Conservation (phyloP, 2,329 filamentous ascomycete genomes). For the Teratosphaeria gauchensis region DNA sequence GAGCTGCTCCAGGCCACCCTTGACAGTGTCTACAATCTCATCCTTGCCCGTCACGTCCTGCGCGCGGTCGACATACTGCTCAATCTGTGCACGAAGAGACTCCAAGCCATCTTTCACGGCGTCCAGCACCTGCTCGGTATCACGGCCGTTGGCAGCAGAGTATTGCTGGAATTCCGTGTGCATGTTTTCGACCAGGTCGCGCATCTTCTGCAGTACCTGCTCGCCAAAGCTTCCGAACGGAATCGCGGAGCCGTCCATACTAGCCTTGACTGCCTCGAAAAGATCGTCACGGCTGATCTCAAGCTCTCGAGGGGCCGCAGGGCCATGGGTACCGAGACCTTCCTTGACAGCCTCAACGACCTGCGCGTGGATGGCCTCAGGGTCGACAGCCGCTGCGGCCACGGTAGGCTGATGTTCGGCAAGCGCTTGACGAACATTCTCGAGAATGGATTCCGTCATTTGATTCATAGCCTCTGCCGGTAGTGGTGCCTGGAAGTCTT, state of each 20-base stretch:
- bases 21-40: conserved; percentile 63
- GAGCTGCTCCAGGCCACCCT: conserved; percentile 55
- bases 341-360: conserved; percentile 50
- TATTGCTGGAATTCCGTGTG: conserved; percentile 65
- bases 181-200: conserved; percentile 51
- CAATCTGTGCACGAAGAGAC: conserved; percentile 67
- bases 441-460: conserved; percentile 73
- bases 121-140: conserved; percentile 81
- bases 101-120: conserved; percentile 82
- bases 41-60: conserved; percentile 62
- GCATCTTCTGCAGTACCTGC: conserved; percentile 50
- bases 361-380: conserved; percentile 43
- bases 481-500: conserved; percentile 66
- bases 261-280: conserved; percentile 49
- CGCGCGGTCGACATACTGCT: conserved; percentile 66
- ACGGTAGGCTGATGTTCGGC: conserved; percentile 61
- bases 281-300: conserved; percentile 43
- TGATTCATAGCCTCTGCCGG: conserved; percentile 55
- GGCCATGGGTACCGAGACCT: conserved; percentile 42
- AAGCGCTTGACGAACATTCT: conserved; percentile 74
- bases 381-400: conserved; percentile 32
- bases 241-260: conserved; percentile 44
- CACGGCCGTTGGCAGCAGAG: conserved; percentile 64
- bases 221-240: conserved; percentile 47
- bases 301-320: conserved; percentile 31